Conservation (phyloP, 768 basidiomycete species). For the Amanita subjunquillea region DNA sequence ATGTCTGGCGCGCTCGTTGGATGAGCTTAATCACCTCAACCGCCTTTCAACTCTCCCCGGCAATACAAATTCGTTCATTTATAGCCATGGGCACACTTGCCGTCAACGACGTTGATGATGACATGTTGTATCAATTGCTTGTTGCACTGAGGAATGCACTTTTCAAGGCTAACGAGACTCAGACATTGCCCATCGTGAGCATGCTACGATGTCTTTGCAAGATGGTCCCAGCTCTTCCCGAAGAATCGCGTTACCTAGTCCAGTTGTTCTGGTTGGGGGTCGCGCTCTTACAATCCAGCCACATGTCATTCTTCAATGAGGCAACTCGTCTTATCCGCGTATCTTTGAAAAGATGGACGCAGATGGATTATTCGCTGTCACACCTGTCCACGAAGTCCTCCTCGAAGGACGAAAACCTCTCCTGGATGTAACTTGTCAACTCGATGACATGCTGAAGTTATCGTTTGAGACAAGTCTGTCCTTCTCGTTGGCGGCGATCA, state of each 20-base stretch:
- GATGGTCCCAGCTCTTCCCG: slow-evolving; percentile 59
- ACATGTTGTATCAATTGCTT: slow-evolving; percentile 87
- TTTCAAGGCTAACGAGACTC: slow-evolving; percentile 52
- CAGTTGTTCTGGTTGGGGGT: slow-evolving; percentile 86
- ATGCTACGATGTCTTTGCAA: slow-evolving; percentile 84
- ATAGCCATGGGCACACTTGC: slow-evolving; percentile 77
- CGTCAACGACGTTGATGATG: slow-evolving; percentile 80
- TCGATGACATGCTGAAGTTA: slow-evolving; percentile 64
- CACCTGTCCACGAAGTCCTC: slow-evolving; percentile 43
- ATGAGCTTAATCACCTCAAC: slow-evolving; percentile 83
- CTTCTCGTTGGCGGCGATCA: slow-evolving; percentile 70
- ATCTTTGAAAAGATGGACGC: slow-evolving; percentile 52
- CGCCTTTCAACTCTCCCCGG: slow-evolving; percentile 83
- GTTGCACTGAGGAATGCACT: slow-evolving; percentile 76
- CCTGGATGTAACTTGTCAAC: slow-evolving; percentile 58
- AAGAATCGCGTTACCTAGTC: slow-evolving; percentile 61
- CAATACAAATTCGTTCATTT: slow-evolving; percentile 84
- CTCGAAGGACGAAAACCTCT: slow-evolving; percentile 54
- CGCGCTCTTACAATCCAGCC: slow-evolving; percentile 69
- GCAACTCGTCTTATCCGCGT: slow-evolving; percentile 58
- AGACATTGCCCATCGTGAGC: slow-evolving; percentile 66
- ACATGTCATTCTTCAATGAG: slow-evolving; percentile 59
- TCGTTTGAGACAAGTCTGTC: slow-evolving; percentile 75
- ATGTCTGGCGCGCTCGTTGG: slow-evolving; percentile 90
- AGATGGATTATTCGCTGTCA: slow-evolving; percentile 46